These are phyloP conservation scores for Magnolia kwangsiensis DNA, from an alignment of 164 flowering plant genomes.

Conservation along the genomic window DNA sequence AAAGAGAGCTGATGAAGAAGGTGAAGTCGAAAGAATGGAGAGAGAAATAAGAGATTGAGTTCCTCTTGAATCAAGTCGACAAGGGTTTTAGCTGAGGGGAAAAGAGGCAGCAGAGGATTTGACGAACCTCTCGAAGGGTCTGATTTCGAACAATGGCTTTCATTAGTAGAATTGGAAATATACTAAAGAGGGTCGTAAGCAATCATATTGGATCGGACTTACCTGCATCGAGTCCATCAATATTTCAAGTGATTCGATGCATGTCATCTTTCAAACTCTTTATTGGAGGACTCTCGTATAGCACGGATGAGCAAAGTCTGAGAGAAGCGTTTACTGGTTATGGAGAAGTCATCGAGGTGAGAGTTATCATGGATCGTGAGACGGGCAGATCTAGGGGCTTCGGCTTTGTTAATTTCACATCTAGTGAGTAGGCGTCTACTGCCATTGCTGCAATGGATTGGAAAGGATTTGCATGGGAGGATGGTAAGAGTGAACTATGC, in stretches of 20 bases:
- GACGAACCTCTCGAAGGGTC: conserved; percentile 5
- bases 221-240: conserved; percentile 31
- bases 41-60: too few relatives aligned
- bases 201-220: conserved; percentile 22
- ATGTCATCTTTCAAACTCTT: conserved; percentile 52
- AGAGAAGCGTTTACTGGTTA: conserved; percentile 33
- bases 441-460: conserved; percentile 34
- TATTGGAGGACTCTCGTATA: conserved; percentile 48
- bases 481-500: conserved; percentile 75
- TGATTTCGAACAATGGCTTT: conserved; percentile 31
- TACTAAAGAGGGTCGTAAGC: conserved; percentile 34
- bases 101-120: too few relatives aligned
- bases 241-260: conserved; percentile 44
- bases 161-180: conserved; percentile 33
- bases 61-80: not conserved
- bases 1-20: too few relatives aligned
- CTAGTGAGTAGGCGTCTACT: conserved; percentile 13
- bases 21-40: too few relatives aligned
- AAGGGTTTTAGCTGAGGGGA: conserved; percentile 8
- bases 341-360: conserved; percentile 49
- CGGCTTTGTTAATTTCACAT: conserved; percentile 11
- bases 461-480: conserved; percentile 81
- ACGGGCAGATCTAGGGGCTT: conserved; percentile 18
- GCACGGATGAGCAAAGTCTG: conserved; percentile 38
- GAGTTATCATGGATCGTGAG: conserved; percentile 17